Evolutionary conservation across 768 basidiomycete genomes (phyloP), one percentile per base, ranked within the genome.

Genomic region (Pleurotus tuber-regium): DNA sequence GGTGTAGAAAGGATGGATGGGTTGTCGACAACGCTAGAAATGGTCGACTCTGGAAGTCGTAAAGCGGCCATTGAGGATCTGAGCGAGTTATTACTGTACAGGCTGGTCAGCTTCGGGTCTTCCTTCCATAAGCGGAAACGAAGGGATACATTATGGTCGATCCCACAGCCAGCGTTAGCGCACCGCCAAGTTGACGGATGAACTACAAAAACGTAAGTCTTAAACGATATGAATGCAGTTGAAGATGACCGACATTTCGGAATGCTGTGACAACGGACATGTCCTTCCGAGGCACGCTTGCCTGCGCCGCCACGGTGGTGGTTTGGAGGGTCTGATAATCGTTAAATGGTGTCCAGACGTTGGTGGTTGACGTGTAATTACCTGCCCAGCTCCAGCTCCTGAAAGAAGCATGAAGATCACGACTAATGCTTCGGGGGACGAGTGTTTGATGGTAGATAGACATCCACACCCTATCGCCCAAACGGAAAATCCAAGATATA

Each of bases 221-320:
- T 9, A 36, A 50, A 10, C 57, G 14, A 47, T 19, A 14, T 19
- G 16, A 50, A 7, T 23, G 23, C 0, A 21, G 36, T 2, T 10
- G 10, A 30, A 25, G 5, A 16, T 9, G 10, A 56, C 75, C 29
- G 50, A 82, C 82, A 61, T 85, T 86, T 43, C 84, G 74, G 50
- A 82, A 76, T 0, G 81, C 82, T 0, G 87, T 89, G 0, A 89
- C 86, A 7, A 87, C 84, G 1, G 85, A 84, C 86, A 90, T 88
- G 54, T 91, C 87, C 33, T 72, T 73, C 31, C 87, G 68, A 0
- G 79, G 65, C 0, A 90, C 88, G 21, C 84, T 83, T 0, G 87
- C 86, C 61, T 91, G 89, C 5, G 80, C 83, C 0, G 84, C 84
- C 5, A 87, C 80, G 0, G 85, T 87, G 0, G 83, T 86, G 0